phyloP scores from a whole-genome alignment of 2,329 filamentous ascomycete genomes.

The Gaeumannomyces sp. region DNA sequence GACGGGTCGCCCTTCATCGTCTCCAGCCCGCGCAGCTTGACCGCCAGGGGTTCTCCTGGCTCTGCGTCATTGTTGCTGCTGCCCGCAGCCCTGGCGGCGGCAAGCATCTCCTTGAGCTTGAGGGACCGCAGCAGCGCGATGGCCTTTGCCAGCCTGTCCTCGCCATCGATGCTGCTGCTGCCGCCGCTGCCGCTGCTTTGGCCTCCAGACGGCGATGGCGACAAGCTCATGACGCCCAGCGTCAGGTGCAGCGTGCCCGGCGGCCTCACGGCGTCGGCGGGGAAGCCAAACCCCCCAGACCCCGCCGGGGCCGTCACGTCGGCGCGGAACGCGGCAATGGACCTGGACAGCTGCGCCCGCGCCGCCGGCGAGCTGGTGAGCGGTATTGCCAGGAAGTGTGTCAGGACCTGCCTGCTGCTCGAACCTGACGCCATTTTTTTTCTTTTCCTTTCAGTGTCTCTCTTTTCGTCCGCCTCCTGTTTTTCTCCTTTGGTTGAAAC shows the following conservation, averaged over 20 bases:
- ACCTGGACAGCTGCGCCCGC: conserved; percentile 57
- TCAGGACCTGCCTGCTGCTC: conserved; percentile 27
- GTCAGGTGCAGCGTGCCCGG: conserved; percentile 80
- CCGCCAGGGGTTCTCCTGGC: conserved; percentile 22
- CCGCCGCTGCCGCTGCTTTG: too few species aligned
- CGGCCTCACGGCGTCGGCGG: conserved; percentile 64
- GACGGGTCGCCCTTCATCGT: conserved; percentile 52
- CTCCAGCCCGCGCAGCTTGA: conserved; percentile 49
- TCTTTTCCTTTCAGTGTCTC: neutral
- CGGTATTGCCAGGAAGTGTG: conserved; percentile 73
- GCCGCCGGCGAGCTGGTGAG: conserved; percentile 50
- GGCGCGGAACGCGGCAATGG: conserved; percentile 54
- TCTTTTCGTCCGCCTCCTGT: neutral
- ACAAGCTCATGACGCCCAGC: conserved; percentile 75
- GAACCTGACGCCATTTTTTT: neutral
- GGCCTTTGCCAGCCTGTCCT: conserved; percentile 33
- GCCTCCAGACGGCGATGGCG: conserved; percentile 25
- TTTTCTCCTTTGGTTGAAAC: neutral
- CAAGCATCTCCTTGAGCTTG: conserved; percentile 33
- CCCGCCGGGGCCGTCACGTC: conserved; percentile 37
- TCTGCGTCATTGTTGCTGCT: conserved; percentile 13
- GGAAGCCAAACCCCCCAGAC: conserved; percentile 37
- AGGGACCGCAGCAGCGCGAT: conserved; percentile 32
- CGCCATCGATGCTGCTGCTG: conserved; percentile 24
- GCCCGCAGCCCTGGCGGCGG: conserved; percentile 16